A percentile compares a stretch with the other conserved stretches of the same genome.
phyloP scores from a whole-genome alignment of 306 rosid species.

The Citrullus colocynthis region DNA sequence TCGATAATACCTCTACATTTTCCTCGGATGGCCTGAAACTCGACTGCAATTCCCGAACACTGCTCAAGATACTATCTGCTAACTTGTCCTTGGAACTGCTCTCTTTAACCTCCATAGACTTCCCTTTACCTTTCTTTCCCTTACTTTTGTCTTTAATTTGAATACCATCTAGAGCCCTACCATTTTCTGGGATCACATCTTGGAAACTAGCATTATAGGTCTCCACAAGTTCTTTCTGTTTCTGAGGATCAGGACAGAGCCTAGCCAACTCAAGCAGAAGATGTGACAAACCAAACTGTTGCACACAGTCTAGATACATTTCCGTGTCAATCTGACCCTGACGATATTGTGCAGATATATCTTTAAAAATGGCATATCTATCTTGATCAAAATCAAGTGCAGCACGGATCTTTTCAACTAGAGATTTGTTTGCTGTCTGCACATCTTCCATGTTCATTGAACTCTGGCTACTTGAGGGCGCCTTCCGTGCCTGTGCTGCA shows the following conservation, averaged over 20 bases:
- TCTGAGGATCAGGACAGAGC: conserved; percentile 63
- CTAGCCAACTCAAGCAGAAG: conserved; percentile 77
- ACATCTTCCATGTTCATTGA: conserved; percentile 34
- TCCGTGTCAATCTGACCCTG: conserved; percentile 60
- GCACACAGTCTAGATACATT: conserved; percentile 57
- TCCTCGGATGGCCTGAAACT: conserved; percentile 42
- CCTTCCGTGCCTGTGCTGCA: conserved; percentile 37
- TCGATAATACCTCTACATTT: conserved; percentile 48
- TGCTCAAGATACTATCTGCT: conserved; percentile 51
- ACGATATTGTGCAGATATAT: conserved; percentile 72
- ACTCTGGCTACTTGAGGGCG: conserved; percentile 37
- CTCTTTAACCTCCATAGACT: conserved; percentile 26
- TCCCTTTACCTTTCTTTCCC: conserved; percentile 69
- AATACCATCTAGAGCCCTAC: conserved; percentile 13
- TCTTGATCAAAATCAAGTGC: conserved; percentile 79
- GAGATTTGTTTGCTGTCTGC: conserved; percentile 77
- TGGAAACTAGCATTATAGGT: conserved; percentile 38
- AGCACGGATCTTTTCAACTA: conserved; percentile 74
- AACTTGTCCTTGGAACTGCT: conserved; percentile 27
- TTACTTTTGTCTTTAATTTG: conserved; percentile 25
- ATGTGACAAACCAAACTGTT: conserved; percentile 73
- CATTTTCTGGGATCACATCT: conserved; percentile 28
- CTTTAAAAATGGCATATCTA: conserved; percentile 52
- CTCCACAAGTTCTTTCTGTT: conserved; percentile 71
- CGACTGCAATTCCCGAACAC: conserved; percentile 62